Conservation (phyloP, 192 early-diverging fungal species). For the Phlyctochytrium arcticum region DNA sequence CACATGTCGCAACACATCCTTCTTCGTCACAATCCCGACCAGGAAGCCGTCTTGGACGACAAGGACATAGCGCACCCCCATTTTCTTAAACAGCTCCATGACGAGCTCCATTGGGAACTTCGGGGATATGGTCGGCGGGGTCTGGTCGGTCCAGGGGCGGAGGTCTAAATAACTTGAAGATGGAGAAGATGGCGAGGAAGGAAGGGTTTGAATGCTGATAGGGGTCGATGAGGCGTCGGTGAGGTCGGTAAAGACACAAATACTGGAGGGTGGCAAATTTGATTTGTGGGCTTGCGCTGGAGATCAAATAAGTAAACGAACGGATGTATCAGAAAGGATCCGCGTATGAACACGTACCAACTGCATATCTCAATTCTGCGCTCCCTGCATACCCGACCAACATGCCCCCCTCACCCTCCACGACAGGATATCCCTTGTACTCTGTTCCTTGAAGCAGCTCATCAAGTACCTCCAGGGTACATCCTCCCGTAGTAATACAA, state of each 20-base stretch:
- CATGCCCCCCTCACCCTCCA: slow-evolving; percentile 17
- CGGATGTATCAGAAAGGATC: not conserved
- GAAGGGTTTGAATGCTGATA: not conserved
- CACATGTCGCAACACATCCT: slow-evolving; percentile 40
- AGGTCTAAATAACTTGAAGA: slow-evolving; percentile 34
- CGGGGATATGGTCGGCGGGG: slow-evolving; percentile 41
- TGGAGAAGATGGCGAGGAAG: not conserved
- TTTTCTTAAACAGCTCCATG: slow-evolving; percentile 53
- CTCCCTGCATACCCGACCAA: slow-evolving; percentile 80
- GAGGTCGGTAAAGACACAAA: not conserved
- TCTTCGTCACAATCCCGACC: slow-evolving; percentile 39
- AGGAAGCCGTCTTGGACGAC: slow-evolving; percentile 30
- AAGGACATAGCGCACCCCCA: slow-evolving; percentile 44
- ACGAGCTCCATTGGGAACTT: slow-evolving; percentile 40
- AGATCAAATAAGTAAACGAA: not conserved
- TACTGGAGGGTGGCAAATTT: not conserved
- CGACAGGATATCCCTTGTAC: slow-evolving; percentile 51
- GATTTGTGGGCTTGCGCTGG: not conserved
- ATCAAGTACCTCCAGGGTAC: slow-evolving; percentile 46
- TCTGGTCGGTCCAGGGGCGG: slow-evolving; percentile 44
- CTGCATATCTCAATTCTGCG: slow-evolving; percentile 71
- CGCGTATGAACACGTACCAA: slow-evolving; percentile 15
- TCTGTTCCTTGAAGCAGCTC: slow-evolving; percentile 46
- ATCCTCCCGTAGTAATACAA: slow-evolving; percentile 24
- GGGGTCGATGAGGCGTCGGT: not conserved